Base-by-base conservation (phyloP, 2,329 filamentous ascomycete genomes). In the Cordyceps farinosa region DNA sequence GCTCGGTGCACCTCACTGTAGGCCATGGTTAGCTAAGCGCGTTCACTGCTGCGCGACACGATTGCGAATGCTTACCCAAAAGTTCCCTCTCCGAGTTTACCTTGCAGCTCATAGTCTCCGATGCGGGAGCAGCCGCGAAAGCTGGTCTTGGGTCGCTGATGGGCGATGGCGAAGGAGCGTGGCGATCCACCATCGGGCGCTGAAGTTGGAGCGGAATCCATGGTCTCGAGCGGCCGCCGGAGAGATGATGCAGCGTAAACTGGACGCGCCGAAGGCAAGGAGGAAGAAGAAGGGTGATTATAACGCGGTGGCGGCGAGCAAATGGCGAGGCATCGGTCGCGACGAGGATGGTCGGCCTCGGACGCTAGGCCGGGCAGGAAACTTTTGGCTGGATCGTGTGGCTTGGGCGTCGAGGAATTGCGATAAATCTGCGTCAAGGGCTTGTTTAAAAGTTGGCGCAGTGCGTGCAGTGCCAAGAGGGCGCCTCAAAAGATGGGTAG, bases 31-130 rank as follows among this genome's bases (percentile, higher is more conserved):
- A 65, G 54, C 40, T 29, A 36, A 47, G 61, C 32, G 67, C 42
- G 38, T 62, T 68, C 64, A 69, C n/a, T 34, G 45, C 13, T 2
- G 30, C 40, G n/a, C 44, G 30, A 10, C n/a, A 34, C 32, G 29
- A 47, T 3, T 22, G 36, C 13, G 2, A 27, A 38, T 38, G 3
- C 86, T 69, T 78, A 90, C 88, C 94, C 94, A 78, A 98, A 98
- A 29, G 94, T 98, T 65, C 94, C 94, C 75, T 98, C 94, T 69
- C 94, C 94, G 62, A 99, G 85, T 78, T 96, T 96, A 59, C 87
- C 87, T 68, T 90, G 78, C 44, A 95, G 80, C 69, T 93, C 90
- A 74, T 95, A 96, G 68, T 92, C 89, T 69, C 81, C 79, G 68
- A 96, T 92, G 71, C 85, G 87, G 55, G 92, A 95, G 80, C 94